Base-by-base conservation (phyloP, 2,329 filamentous ascomycete species). In the Sporothrix schenckii region DNA sequence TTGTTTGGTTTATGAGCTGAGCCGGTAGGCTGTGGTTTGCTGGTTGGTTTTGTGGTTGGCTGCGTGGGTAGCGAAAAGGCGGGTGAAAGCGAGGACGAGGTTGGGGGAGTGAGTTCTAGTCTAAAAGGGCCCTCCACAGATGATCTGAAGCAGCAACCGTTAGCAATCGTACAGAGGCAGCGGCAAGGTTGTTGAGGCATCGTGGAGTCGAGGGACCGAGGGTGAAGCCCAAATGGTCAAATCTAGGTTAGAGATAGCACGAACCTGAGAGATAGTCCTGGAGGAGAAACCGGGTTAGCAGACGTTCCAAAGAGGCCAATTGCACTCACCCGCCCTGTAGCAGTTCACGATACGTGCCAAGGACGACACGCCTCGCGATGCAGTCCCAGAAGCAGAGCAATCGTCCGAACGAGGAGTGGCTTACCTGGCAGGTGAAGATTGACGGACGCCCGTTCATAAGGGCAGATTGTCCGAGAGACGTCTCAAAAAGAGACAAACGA, bases 361-460 rank as follows among this genome's bases (percentile, higher is more conserved):
- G 61, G 21, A 34, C 6, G 27, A 30, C 6, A 19, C 44, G 30
- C 19, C 19, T 52, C 14, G 19, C 21, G 34, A 47, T 27, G 34
- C 4, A 49, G 68, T 21, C 16, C 34, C 2, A 19, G n/a, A 44
- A 56, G 30, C 7, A 49, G 41, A 66, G 34, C 21, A 14, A 14
- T 44, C 16, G 63, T 34, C 19, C 10, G 16, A n/a, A 13, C 6
- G 56, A 34, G 44, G 27, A 19, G 21, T 4, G 52, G 81, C 85
- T 73, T 90, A 92, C 91, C 89, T 94, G 91, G 83, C 91, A 94
- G 84, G 91, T 94, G 86, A 93, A 94, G 82, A 90, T 87, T 82
- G 91, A 92, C 83, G 87, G 86, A 87, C 90, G 89, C 86, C 90
- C 90, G 90, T 89, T 91, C 91, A 93, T 93, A 91, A 90, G 89